Percentiles rank a stretch among this genome's conserved stretches.
Evolutionary conservation across 2,329 filamentous ascomycete genomes (phyloP).

Genomic region (Cytospora chrysosperma): DNA sequence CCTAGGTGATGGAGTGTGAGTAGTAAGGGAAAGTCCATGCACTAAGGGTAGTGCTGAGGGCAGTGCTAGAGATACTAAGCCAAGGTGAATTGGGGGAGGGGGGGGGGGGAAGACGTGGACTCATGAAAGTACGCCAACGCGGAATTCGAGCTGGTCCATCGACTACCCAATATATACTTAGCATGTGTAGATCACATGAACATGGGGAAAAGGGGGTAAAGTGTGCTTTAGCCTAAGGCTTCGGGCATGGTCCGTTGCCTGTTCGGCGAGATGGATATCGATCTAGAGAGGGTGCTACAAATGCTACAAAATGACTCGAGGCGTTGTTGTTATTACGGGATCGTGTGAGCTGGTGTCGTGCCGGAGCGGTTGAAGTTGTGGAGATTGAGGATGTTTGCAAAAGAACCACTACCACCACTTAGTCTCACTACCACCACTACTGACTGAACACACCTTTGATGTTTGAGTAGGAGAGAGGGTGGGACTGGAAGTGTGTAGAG

Average conservation of each 20-base stretch:
- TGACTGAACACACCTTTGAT: no score
- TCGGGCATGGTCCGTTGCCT: no score
- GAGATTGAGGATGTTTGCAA: neutral
- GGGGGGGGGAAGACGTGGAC: no score
- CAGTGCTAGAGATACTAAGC: neutral
- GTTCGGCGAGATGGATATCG: no score
- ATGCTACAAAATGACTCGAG: neutral
- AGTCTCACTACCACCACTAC: no score
- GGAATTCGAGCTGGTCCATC: neutral
- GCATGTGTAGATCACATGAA: neutral
- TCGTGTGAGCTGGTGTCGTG: neutral
- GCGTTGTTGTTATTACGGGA: neutral
- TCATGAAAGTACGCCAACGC: neutral
- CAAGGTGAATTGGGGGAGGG: neutral
- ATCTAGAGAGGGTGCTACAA: no score
- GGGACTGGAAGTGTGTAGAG: no score
- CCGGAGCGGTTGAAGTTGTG: no score
- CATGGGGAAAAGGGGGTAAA: neutral
- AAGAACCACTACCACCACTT: neutral
- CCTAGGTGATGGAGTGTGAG: no score
- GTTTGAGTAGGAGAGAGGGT: no score
- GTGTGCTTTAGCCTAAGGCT: neutral
- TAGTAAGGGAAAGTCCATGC: neutral
- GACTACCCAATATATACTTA: neutral
- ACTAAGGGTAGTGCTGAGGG: neutral